Base-by-base conservation (phyloP, 306 rosid species). In the Purshia tridentata region DNA sequence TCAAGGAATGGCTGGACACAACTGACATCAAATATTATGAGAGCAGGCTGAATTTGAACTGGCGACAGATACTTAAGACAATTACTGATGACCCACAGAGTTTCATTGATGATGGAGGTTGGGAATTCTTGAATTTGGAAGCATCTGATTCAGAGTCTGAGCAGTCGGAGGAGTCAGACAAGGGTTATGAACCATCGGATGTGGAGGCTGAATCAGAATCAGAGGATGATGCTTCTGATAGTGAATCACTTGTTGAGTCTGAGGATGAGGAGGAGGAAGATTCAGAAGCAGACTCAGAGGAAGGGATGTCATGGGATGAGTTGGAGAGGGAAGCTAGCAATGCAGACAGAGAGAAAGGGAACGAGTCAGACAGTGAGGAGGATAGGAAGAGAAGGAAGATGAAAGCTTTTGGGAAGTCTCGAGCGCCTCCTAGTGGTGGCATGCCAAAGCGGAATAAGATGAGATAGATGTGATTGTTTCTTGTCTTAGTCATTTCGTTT, bases 301-400 rank as follows among this genome's bases (percentile, higher is more conserved):
- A 75, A 59, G 91, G 91, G 22, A 82, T 89, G 86, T 88, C 98
- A 6, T 93, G 98, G 98, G 98, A 93, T 51, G 98, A 93, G 80
- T 82, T 93, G 82, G 98, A 93, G 88, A 91, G 92, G 81, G 98
- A 93, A 83, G 98, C 98, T 46, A 93, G 86, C 87, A 86, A 91
- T 78, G 98, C 97, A 22, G 98, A 93, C 66, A 89, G 81, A 82
- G 98, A 93, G 86, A 86, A 93, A 59, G 98, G 97, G 20, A 80
- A 81, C 3, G 97, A 93, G 39, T 93, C 91, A 0, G 98, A 93
- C 84, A 93, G 98, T 3, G 97, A 93, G 78, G 98, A 91, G 75
- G 98, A 93, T 37, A 79, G 97, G 72, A 86, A 85, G 81, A 86
- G 96, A 81, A 91, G 97, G 84, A 93, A 93, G 86, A 80, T 78